phyloP scores from a whole-genome alignment of 2,329 filamentous ascomycete genomes.

The Cryphonectria nitschkei region DNA sequence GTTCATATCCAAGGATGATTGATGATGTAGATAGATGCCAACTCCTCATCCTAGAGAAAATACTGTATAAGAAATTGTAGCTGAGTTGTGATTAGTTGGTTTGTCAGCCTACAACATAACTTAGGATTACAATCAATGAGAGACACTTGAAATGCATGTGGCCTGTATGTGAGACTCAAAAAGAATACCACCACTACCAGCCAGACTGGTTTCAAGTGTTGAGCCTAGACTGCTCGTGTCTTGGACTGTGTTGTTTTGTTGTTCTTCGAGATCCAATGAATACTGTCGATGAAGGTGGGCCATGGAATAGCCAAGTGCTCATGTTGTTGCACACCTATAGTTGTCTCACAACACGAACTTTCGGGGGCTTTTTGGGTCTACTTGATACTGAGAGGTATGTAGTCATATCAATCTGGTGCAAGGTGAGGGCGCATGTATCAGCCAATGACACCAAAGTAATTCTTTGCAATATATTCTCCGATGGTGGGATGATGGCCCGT shows the following conservation, averaged over 20 bases:
- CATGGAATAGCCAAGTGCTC: neutral
- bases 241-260: neutral
- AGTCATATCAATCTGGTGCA: neutral
- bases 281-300: neutral
- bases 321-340: neutral
- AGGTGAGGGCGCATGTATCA: neutral
- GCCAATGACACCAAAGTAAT: neutral
- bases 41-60: too few species aligned
- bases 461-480: neutral
- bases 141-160: too few species aligned
- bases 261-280: neutral
- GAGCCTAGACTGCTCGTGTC: neutral
- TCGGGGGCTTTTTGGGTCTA: neutral
- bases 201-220: neutral
- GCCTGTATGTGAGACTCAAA: neutral
- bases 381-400: neutral
- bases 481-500: neutral
- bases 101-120: too few species aligned
- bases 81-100: neutral
- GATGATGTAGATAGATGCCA: too few species aligned
- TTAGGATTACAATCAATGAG: neutral
- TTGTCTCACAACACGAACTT: neutral
- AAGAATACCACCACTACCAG: neutral
- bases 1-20: too few species aligned
- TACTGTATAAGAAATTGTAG: too few species aligned